Evolutionary conservation across 768 basidiomycete genomes (phyloP), one percentile per base, ranked within the genome.

Genomic region (Amanita pallidorosea): DNA sequence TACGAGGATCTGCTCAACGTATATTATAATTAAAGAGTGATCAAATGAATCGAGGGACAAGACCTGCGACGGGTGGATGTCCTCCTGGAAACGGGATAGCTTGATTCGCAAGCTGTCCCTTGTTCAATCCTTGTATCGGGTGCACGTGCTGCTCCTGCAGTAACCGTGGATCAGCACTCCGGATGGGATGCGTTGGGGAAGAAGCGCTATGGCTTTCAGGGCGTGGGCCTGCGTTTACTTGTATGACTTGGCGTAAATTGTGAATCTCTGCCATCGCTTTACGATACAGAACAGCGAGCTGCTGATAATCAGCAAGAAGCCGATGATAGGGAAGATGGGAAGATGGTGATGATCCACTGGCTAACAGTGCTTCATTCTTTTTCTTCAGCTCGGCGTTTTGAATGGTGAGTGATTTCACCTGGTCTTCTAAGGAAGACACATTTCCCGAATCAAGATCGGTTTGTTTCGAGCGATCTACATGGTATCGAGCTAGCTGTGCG

Each of bases 361-460:
- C 48, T 34, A 56, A 18, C 23, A 60, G 44, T n/a, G 35, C 45
- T 25, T 57, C 56, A 45, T 60, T 55, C n/a, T 54, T 54, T 37
- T 56, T 54, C 43, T 47, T 33, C 29, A 59, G 22, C 22, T 56
- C 38, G 18, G 46, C 35, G 15, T 55, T 60, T 48, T 65, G 60
- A 25, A 54, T 51, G 29, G 17, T 53, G 25, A 66, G 53, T 5
- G 31, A 18, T 20, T 55, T 54, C 22, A 63, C 51, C 40, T 65
- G 61, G 18, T 47, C 42, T 45, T 65, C 59, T 41, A 67, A 47
- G 11, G 55, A 48, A 2, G 37, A 54, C 13, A 65, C 60, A 11
- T 61, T 53, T 40, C 51, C 58, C 29, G 56, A 55, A 7, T 29
- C 9, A 27, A 54, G 38, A n/a, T 58, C 34, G 15, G 48, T 40